Base-by-base conservation (phyloP, 495 filamentous ascomycete species). In the Pyronema domesticum region DNA sequence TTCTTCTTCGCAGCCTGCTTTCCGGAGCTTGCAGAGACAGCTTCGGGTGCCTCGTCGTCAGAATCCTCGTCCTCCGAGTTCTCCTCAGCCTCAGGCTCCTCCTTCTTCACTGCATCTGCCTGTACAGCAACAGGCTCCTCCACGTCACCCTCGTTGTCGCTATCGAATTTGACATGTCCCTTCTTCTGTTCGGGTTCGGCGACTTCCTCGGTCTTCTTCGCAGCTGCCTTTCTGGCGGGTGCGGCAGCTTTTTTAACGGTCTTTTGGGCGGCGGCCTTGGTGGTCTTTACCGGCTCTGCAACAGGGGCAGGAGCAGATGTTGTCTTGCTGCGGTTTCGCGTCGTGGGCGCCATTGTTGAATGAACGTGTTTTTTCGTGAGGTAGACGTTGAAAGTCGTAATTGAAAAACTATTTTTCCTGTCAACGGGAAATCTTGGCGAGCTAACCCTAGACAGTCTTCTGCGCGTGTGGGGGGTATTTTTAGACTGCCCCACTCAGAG, bases 21-120 rank as follows among this genome's bases (percentile, higher is more conserved):
- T 37, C 62, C 62, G 8, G 54, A 46, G 15, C 46, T 50, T 35
- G 59, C 51, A 6, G 63, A 56, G 1, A 65, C 53, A 17, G 56
- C 55, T 48, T 65, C 63, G 10, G 63, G 63, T 19, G 63, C 58
- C 40, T 65, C 63, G 10, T 65, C 59, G 14, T 65, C 63, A 14
- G 53, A 56, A 30, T 58, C 62, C 30, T 46, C 43, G 35, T 56
- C 57, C 6, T 46, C 52, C 13, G 53, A 56, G 30, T 58, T 58
- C 30, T 46, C 43, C 40, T 56, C 57, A 11, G 14, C 52, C 36
- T 46, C 36, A 11, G 10, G 7, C 35, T 46, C 5, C 23, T 34
- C 48, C 9, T 36, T 37, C 18, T 30, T 33, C 17, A 1, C 17
- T 1, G 14, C 13, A 13, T 34, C 48, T 18, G 48, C 48, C 34